These are phyloP conservation scores for Leavenworthia alabamica DNA, from an alignment of 345 rosid genomes.

Conservation along the genomic window DNA sequence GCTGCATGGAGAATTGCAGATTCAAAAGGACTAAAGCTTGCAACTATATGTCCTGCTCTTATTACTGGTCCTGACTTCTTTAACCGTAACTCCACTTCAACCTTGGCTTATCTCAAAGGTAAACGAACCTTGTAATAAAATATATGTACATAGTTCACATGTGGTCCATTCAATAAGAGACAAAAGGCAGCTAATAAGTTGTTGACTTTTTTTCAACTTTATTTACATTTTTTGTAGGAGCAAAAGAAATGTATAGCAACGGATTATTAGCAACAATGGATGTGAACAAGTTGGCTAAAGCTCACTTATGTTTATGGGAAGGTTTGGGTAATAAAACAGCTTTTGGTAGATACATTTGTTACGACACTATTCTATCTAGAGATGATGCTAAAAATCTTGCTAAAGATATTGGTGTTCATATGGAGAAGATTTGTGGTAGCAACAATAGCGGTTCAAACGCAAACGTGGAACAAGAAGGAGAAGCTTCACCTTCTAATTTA, in stretches of 20 bases:
- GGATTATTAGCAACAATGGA: slow-evolving; percentile 61
- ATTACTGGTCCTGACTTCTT: slow-evolving; percentile 56
- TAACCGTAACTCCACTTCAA: slow-evolving; percentile 50
- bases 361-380: slow-evolving; percentile 44
- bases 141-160: slow-evolving; percentile 12
- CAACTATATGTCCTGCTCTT: slow-evolving; percentile 62
- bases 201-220: not conserved
- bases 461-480: not conserved
- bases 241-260: slow-evolving; percentile 47
- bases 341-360: slow-evolving; percentile 63
- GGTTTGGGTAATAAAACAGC: slow-evolving; percentile 50
- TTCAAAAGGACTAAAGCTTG: slow-evolving; percentile 45
- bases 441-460: slow-evolving; percentile 1
- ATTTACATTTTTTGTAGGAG: slow-evolving; percentile 6
- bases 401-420: slow-evolving; percentile 42
- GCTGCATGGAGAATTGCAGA: slow-evolving; percentile 51
- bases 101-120: slow-evolving; percentile 56
- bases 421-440: slow-evolving; percentile 42
- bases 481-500: not conserved
- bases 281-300: slow-evolving; percentile 53
- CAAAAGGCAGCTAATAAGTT: slow-evolving; percentile 10
- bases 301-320: slow-evolving; percentile 54
- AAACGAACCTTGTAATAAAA: not conserved
- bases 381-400: slow-evolving; percentile 48
- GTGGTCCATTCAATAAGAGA: slow-evolving; percentile 19